Percentiles rank a stretch among this genome's conserved stretches.
Conservation (phyloP, 2,329 filamentous ascomycete species). For the Alternaria infectoria region DNA sequence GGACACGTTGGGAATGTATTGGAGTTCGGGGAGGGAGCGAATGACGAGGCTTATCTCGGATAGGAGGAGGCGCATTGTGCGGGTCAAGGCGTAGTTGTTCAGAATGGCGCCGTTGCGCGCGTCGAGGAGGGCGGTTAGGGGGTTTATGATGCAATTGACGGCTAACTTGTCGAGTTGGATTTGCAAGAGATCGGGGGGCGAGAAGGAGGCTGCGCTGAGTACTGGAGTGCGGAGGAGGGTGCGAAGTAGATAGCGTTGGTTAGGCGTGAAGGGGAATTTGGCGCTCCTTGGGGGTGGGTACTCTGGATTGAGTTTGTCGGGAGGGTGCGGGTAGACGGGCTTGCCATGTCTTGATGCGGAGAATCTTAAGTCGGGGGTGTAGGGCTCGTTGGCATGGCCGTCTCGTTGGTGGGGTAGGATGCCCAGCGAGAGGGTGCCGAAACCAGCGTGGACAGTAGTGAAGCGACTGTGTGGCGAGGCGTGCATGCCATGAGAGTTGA, state of each 20-base stretch:
- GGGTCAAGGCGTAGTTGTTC: slow-evolving; percentile 68
- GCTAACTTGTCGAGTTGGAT: slow-evolving; percentile 81
- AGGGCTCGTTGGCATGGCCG: slow-evolving; percentile 31
- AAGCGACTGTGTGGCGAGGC: slow-evolving; percentile 54
- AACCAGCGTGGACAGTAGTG: slow-evolving; percentile 62
- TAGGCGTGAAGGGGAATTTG: slow-evolving; percentile 47
- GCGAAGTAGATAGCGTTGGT: slow-evolving; percentile 67
- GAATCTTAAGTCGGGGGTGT: slow-evolving; percentile 24
- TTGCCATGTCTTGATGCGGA: slow-evolving; percentile 5
- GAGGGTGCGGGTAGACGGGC: slow-evolving; percentile 9
- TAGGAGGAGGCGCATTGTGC: slow-evolving; percentile 73
- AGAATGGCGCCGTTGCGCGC: slow-evolving; percentile 74
- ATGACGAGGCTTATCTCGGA: slow-evolving; percentile 77
- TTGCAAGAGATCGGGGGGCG: slow-evolving; percentile 68
- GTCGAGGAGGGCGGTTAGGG: slow-evolving; percentile 80
- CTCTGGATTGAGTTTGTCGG: slow-evolving; percentile 22
- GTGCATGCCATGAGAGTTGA: slow-evolving; percentile 66
- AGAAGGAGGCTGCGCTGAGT: slow-evolving; percentile 66
- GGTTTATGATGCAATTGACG: slow-evolving; percentile 77
- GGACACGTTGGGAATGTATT: slow-evolving; percentile 64
- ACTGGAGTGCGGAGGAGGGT: slow-evolving; percentile 67
- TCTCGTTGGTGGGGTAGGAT: slow-evolving; percentile 54
- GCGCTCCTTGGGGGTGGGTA: slow-evolving; percentile 18
- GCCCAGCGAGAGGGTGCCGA: slow-evolving; percentile 65
- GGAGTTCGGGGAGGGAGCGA: slow-evolving; percentile 74